phyloP scores from a whole-genome alignment of 1,139 yeast species.

The Hanseniaspora uvarum region DNA sequence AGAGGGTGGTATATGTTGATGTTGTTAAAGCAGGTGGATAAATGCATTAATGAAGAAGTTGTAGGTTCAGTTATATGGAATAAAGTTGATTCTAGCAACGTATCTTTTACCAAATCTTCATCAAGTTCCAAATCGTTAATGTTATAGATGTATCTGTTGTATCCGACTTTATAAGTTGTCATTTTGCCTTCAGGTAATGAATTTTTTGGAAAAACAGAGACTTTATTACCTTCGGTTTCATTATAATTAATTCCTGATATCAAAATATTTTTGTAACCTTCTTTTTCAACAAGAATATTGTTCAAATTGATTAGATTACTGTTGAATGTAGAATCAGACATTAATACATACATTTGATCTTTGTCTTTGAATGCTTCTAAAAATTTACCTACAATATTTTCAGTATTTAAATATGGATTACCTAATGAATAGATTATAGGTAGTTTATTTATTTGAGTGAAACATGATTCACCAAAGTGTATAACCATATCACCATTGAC shows the following conservation, averaged over 20 bases:
- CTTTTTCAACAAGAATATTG: conserved; percentile 28
- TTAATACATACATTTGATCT: conserved; percentile 41
- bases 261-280: conserved; percentile 38
- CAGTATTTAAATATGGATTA: conserved; percentile 42
- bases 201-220: conserved; percentile 33
- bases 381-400: conserved; percentile 34
- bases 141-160: conserved; percentile 13
- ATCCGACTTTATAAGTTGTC: conserved; percentile 20
- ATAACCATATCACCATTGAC: conserved; percentile 75
- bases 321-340: conserved; percentile 61
- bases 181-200: conserved; percentile 15
- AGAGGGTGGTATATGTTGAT: conserved; percentile 43
- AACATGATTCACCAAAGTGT: conserved; percentile 92
- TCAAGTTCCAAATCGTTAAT: conserved; percentile 1
- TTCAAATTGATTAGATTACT: conserved; percentile 35
- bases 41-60: conserved; percentile 63
- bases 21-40: conserved; percentile 57
- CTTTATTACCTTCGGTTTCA: conserved; percentile 30
- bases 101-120: conserved; percentile 19
- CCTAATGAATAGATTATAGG: conserved; percentile 74
- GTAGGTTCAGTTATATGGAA: conserved; percentile 69
- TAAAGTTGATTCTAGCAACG: conserved; percentile 38
- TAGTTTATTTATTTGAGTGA: conserved; percentile 63
- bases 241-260: conserved; percentile 41
- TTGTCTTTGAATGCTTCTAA: conserved; percentile 33